Evolutionary conservation across 2,329 filamentous ascomycete species (phyloP).

Genomic region (Septoria petroselini): DNA sequence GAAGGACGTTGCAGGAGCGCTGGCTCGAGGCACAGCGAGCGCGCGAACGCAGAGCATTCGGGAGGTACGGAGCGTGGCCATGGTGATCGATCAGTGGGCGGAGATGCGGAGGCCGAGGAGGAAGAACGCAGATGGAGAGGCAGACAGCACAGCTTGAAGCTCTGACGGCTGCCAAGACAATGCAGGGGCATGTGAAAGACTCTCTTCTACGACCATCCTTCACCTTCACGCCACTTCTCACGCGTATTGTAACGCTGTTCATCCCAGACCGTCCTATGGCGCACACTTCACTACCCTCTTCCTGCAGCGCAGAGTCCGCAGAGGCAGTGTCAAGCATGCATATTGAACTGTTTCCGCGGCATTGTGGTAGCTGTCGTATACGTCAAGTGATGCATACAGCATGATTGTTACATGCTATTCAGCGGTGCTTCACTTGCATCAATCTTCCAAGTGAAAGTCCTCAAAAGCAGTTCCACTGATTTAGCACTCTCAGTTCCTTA

Average conservation of each 20-base stretch:
- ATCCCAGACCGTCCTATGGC: no score
- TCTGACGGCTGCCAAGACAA: background rate
- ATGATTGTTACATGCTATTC: no score
- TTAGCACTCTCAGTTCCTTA: no score
- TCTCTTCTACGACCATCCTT: background rate
- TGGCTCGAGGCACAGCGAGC: background rate
- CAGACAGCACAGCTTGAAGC: background rate
- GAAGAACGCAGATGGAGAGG: background rate
- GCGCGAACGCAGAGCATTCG: conserved; percentile 6
- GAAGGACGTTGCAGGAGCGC: background rate
- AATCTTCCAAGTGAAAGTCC: no score
- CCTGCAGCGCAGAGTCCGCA: no score
- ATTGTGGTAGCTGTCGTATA: no score
- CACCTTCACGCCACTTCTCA: background rate
- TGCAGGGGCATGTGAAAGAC: background rate
- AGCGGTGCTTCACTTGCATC: no score
- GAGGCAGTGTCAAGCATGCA: no score
- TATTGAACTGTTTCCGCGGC: no score
- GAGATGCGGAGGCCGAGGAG: background rate
- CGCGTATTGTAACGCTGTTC: background rate
- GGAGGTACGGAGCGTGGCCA: conserved; percentile 6
- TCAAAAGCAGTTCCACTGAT: no score
- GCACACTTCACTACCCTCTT: no score
- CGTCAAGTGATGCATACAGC: no score
- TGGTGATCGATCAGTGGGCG: background rate